A percentile compares a stretch with the other conserved stretches of the same genome.
Evolutionary conservation across 208 protist genomes (phyloP).

Genomic region (Trypanosoma scelopori): DNA sequence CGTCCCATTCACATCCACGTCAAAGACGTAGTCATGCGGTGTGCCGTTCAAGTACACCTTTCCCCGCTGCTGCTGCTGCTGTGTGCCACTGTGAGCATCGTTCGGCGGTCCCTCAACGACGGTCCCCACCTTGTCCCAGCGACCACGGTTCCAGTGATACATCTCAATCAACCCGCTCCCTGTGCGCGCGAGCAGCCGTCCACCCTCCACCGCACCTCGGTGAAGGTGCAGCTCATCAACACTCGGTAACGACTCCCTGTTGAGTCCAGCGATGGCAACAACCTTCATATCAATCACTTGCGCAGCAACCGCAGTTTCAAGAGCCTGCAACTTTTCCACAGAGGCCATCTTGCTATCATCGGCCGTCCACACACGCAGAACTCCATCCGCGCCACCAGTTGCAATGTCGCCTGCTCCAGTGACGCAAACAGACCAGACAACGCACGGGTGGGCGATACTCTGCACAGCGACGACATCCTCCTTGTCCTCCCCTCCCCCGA

Average conservation of each 20-base stretch:
- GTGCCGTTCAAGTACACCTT: slow-evolving; percentile 71
- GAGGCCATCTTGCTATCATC: slow-evolving; percentile 50
- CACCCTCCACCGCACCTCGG: slow-evolving; percentile 47
- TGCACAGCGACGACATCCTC: slow-evolving; percentile 52
- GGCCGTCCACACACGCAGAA: slow-evolving; percentile 88
- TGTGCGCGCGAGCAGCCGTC: slow-evolving; percentile 61
- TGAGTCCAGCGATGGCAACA: slow-evolving; percentile 29
- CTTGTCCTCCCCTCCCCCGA: not conserved
- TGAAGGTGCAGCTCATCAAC: slow-evolving; percentile 47
- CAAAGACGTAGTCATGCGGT: slow-evolving; percentile 95
- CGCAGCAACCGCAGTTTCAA: slow-evolving; percentile 49
- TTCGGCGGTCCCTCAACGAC: slow-evolving; percentile 81
- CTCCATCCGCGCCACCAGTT: slow-evolving; percentile 83
- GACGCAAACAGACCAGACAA: slow-evolving; percentile 87
- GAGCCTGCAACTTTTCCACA: slow-evolving; percentile 55
- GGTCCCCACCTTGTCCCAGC: slow-evolving; percentile 92
- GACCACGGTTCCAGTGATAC: slow-evolving; percentile 60
- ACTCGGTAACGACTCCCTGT: slow-evolving; percentile 33
- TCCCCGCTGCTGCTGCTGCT: slow-evolving; percentile 59
- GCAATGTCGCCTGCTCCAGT: slow-evolving; percentile 62
- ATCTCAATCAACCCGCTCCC: slow-evolving; percentile 63
- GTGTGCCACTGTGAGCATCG: slow-evolving; percentile 32
- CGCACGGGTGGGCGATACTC: slow-evolving; percentile 81
- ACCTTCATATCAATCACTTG: slow-evolving; percentile 68
- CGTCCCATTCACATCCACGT: slow-evolving; percentile 85